These are phyloP conservation scores for Vitis hybrid DNA, from an alignment of 177 flowering plant genomes.

Conservation along the genomic window DNA sequence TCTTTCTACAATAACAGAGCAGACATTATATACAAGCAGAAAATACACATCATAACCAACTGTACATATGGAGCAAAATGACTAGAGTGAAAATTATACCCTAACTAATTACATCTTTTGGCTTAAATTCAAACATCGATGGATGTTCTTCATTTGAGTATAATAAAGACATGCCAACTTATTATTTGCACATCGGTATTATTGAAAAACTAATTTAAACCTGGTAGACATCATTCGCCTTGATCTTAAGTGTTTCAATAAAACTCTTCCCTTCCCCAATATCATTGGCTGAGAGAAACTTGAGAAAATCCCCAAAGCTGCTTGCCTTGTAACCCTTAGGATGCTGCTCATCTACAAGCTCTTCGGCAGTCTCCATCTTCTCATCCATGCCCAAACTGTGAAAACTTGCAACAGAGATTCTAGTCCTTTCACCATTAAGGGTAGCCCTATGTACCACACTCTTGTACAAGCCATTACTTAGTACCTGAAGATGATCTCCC, in stretches of 20 bases:
- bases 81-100: too few relatives aligned
- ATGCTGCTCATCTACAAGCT: constrained; percentile 42
- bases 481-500: constrained; percentile 59
- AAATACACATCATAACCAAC: too few relatives aligned
- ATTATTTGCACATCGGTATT: too few relatives aligned
- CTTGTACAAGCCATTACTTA: constrained; percentile 58
- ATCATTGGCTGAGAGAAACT: constrained; percentile 41
- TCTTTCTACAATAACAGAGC: too few relatives aligned
- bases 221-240: background rate
- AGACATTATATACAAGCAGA: too few relatives aligned
- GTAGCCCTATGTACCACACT: constrained; percentile 55
- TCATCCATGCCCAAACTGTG: constrained; percentile 52
- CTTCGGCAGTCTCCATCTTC: constrained; percentile 37
- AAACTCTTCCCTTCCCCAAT: constrained; percentile 34
- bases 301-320: constrained; percentile 55
- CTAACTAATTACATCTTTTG: too few relatives aligned
- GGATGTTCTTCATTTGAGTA: too few relatives aligned
- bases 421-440: constrained; percentile 27
- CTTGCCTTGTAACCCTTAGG: constrained; percentile 40
- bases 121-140: too few relatives aligned
- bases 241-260: constrained; percentile 30
- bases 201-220: too few relatives aligned
- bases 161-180: too few relatives aligned
- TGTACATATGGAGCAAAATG: too few relatives aligned
- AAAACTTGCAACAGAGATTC: constrained; percentile 56